phyloP scores from a whole-genome alignment of 2,329 filamentous ascomycete species.

The Cytospora piceae region DNA sequence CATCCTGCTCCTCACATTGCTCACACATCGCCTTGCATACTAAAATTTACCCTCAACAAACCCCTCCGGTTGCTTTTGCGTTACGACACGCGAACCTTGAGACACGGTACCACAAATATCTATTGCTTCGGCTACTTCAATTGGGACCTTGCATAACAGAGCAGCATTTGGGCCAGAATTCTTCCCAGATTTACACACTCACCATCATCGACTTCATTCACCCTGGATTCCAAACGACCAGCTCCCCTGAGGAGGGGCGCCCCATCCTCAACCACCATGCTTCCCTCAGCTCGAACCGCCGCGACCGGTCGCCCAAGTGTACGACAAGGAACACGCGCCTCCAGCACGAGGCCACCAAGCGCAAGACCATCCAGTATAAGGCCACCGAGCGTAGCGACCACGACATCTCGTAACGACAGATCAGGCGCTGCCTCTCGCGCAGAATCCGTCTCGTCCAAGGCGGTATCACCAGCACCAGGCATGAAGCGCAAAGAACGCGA shows the following conservation, averaged over 20 bases:
- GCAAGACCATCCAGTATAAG: slow-evolving; percentile 22
- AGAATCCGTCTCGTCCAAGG: slow-evolving; percentile 66
- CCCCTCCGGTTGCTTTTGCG: slow-evolving; percentile 11
- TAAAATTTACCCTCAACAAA: slow-evolving; percentile 4
- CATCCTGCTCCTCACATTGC: background rate
- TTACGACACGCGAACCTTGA: slow-evolving; percentile 5
- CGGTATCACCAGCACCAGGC: slow-evolving; percentile 58
- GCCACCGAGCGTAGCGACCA: slow-evolving; percentile 31
- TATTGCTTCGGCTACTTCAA: background rate
- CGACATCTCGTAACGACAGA: slow-evolving; percentile 40
- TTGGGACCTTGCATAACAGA: background rate
- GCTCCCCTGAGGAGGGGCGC: slow-evolving; percentile 38
- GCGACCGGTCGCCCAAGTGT: slow-evolving; percentile 37
- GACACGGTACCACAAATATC: background rate
- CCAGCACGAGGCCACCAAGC: slow-evolving; percentile 32
- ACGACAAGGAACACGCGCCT: slow-evolving; percentile 34
- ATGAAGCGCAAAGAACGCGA: slow-evolving; percentile 87
- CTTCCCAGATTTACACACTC: background rate
- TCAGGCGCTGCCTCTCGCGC: slow-evolving; percentile 68
- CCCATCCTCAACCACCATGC: slow-evolving; percentile 37
- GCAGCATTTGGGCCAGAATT: background rate
- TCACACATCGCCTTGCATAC: background rate
- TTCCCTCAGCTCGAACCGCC: slow-evolving; percentile 31
- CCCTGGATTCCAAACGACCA: slow-evolving; percentile 30
- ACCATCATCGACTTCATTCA: slow-evolving; percentile 11